Evolutionary conservation across 176 grass and related monocot genomes (phyloP).

Genomic region (Oryza australiensis): DNA sequence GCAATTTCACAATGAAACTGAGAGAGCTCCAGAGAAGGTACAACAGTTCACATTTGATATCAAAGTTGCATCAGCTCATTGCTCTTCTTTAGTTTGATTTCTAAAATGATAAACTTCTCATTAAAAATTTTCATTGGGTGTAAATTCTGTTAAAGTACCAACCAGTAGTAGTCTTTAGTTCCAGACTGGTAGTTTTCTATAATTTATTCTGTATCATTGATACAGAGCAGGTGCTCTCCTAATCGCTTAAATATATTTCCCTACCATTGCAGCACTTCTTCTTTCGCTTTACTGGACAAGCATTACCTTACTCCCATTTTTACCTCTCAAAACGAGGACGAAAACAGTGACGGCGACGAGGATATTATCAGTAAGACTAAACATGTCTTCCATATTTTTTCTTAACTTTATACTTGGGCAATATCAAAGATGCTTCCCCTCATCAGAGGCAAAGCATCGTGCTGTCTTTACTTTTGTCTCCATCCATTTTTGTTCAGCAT

Average conservation of each 20-base stretch:
- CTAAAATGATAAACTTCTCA: neutral
- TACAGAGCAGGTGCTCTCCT: neutral
- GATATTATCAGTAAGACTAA: conserved; percentile 45
- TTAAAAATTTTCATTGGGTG: neutral
- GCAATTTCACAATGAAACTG: conserved; percentile 71
- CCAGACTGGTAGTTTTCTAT: neutral
- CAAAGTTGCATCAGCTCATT: neutral
- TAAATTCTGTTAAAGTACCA: neutral
- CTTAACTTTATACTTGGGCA: neutral
- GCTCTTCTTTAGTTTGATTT: neutral
- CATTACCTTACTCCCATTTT: conserved; percentile 92
- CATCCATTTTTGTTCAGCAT: neutral
- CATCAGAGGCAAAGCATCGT: neutral
- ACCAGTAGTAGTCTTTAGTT: neutral
- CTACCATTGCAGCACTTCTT: conserved; percentile 62
- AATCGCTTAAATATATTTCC: neutral
- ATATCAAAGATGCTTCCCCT: conserved; percentile 4
- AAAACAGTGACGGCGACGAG: conserved; percentile 32
- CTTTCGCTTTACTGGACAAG: conserved; percentile 80
- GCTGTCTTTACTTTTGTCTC: neutral
- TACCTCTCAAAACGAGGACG: conserved; percentile 54
- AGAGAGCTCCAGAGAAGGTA: conserved; percentile 76
- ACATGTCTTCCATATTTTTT: neutral
- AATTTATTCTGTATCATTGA: neutral
- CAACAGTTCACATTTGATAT: conserved; percentile 10